Evolutionary conservation across 768 basidiomycete genomes (phyloP).

Genomic region (Scleroderma citrinum): DNA sequence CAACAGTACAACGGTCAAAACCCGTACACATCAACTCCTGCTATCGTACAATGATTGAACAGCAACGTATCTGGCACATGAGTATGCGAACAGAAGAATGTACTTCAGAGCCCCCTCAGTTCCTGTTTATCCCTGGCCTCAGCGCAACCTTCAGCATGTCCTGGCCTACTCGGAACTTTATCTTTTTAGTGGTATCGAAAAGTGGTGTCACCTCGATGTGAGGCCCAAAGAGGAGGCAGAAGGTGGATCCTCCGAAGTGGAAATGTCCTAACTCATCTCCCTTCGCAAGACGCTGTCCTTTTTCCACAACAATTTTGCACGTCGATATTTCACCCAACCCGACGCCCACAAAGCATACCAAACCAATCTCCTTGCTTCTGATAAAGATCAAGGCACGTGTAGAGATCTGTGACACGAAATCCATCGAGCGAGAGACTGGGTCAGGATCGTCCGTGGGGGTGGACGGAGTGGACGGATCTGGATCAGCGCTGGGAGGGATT

Average conservation of each 20-base stretch:
- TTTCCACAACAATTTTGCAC: conserved; percentile 23
- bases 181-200: not conserved
- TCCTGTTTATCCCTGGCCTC: too few relatives aligned
- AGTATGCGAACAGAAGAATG: too few relatives aligned
- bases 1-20: too few relatives aligned
- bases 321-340: conserved; percentile 60
- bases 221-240: conserved; percentile 36
- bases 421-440: conserved; percentile 14
- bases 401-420: not conserved
- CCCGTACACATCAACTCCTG: too few relatives aligned
- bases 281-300: conserved; percentile 37
- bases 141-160: not conserved
- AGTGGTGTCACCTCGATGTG: not conserved
- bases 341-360: conserved; percentile 49
- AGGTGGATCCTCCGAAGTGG: conserved; percentile 53
- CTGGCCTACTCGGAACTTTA: not conserved
- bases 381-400: conserved; percentile 40
- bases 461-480: too few relatives aligned
- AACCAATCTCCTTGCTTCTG: conserved; percentile 47
- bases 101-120: too few relatives aligned
- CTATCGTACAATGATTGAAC: too few relatives aligned
- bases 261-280: conserved; percentile 53
- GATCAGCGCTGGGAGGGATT: too few relatives aligned
- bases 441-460: conserved; percentile 23
- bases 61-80: too few relatives aligned